Evolutionary conservation across 2,329 filamentous ascomycete genomes (phyloP).

Genomic region (Chlorencoelia australis): DNA sequence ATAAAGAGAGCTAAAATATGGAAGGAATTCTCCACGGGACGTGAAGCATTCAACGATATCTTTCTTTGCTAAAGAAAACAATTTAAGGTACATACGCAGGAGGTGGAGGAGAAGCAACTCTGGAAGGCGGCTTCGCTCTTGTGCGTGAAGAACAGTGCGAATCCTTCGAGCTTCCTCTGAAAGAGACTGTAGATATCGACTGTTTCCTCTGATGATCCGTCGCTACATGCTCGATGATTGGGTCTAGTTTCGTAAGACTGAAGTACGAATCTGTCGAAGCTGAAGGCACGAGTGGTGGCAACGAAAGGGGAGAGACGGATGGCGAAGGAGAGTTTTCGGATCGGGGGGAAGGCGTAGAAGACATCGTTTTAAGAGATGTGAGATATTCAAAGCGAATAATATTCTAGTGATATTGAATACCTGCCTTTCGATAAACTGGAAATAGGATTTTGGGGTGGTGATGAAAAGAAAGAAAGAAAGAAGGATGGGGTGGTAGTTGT

Average conservation of each 20-base stretch:
- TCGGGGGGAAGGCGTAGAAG: slow-evolving; percentile 5
- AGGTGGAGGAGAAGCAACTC: slow-evolving; percentile 31
- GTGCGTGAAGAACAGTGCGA: slow-evolving; percentile 9
- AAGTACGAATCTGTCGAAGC: slow-evolving; percentile 10
- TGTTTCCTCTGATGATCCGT: slow-evolving; percentile 16
- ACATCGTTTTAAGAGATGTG: too few species aligned
- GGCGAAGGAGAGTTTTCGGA: slow-evolving; percentile 4
- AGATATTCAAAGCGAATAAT: too few species aligned
- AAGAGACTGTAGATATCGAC: slow-evolving; percentile 22
- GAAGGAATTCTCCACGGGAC: too few species aligned
- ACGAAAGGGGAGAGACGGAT: slow-evolving; percentile 16
- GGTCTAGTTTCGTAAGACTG: slow-evolving; percentile 17
- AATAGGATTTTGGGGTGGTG: too few species aligned
- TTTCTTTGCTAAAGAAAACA: too few species aligned
- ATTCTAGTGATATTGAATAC: too few species aligned
- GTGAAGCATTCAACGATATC: too few species aligned
- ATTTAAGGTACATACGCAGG: too few species aligned
- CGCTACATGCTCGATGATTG: slow-evolving; percentile 26
- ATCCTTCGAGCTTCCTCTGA: slow-evolving; percentile 14
- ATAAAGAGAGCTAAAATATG: too few species aligned
- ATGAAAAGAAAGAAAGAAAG: too few species aligned
- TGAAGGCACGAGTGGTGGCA: slow-evolving; percentile 14
- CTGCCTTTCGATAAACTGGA: too few species aligned
- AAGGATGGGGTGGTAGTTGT: too few species aligned
- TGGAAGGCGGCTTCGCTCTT: slow-evolving; percentile 10